Evolutionary conservation across 176 grass and related monocot genomes (phyloP), one percentile per base, ranked within the genome.

Genomic region (Musa troglodytarum): DNA sequence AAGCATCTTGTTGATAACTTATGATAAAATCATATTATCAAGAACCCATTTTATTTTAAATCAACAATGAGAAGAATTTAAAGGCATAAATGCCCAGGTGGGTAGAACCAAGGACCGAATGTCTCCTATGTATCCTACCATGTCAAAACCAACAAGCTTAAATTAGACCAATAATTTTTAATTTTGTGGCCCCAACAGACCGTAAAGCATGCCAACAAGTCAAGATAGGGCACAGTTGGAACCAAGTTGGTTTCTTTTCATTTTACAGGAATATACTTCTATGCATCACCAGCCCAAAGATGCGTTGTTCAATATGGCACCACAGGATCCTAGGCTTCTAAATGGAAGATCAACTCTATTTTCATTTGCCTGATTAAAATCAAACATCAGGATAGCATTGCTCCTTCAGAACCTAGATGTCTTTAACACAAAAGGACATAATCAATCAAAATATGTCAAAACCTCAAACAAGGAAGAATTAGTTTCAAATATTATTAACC

Each of bases 1-100:
- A 85, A 81, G 13, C 49, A 83, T 51, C 23, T 69, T 43, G 55
- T 54, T 82, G 11, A 68, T 86, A n/a, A 59, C 1, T 59, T 17
- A 49, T 34, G n/a, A 43, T 43, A 75, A 74, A 57, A 21, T 57
- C 26, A 43, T 16, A 49, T 25, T 59, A n/a, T 9, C 17, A 12
- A 13, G 14, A 14, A 12, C n/a, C 14, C 10, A 20, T 65, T 3
- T 52, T 25, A 25, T 24, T 34, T 51, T 70, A 17, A 61, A n/a
- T 70, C 19, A 50, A 70, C 14, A 34, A 11, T 16, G 5, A 16
- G 16, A 34, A 68, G 15, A 10, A 68, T 34, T 68, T 23, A 13
- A 34, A 17, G 26, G 34, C 65, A 25, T 26, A 43, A 34, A 68
- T 15, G 14, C 12, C 25, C 3, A 14, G 51, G 17, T 1, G 4